Base-by-base conservation (phyloP, 2,329 filamentous ascomycete species). In the Dothiorella sarmentorum region DNA sequence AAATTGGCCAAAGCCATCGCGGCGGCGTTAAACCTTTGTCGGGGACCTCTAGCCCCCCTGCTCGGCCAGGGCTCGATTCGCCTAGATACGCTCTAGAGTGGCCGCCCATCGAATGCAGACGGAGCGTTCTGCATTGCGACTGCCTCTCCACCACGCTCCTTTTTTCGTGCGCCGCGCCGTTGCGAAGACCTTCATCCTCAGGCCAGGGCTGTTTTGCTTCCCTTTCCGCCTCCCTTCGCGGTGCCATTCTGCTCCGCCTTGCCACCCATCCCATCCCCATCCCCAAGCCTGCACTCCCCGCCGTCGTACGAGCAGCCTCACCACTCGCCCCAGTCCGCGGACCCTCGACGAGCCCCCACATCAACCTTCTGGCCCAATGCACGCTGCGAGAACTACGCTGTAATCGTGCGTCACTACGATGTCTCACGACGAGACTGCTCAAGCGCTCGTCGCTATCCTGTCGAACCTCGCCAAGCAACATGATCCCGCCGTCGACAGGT, bases 401-500 rank as follows among this genome's bases (percentile, higher is more conserved):
- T 64, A 69, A 42, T 71, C 69, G 64, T 59, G 56, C 57, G 44
- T 58, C 56, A 45, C 20, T 44, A 59, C 63, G 45, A 69, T 69
- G 67, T 59, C 64, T 55, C 37, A 72, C 63, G 66, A 66, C 64
- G 69, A 74, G 62, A 73, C 72, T 24, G 69, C 72, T 47, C 53
- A 64, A 42, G 72, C 71, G 45, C 66, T 76, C 60, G 67, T 72
- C 51, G 68, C 68, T 63, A 74, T 79, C 65, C 69, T 80, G 60
- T 74, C 75, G 63, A 79, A 76, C 66, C 76, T 80, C 64, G 78
- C 77, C 44, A 77, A 78, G 64, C 73, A 76, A 58, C 73, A 78
- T 65, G 71, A 75, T 56, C 75, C 76, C 4, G 57, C 68, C 49
- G 68, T 73, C 63, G 73, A 78, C 62, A 67, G 71, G 61, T 75